Base-by-base conservation (phyloP, 768 basidiomycete genomes). In the Cystofilobasidium bisporidii region DNA sequence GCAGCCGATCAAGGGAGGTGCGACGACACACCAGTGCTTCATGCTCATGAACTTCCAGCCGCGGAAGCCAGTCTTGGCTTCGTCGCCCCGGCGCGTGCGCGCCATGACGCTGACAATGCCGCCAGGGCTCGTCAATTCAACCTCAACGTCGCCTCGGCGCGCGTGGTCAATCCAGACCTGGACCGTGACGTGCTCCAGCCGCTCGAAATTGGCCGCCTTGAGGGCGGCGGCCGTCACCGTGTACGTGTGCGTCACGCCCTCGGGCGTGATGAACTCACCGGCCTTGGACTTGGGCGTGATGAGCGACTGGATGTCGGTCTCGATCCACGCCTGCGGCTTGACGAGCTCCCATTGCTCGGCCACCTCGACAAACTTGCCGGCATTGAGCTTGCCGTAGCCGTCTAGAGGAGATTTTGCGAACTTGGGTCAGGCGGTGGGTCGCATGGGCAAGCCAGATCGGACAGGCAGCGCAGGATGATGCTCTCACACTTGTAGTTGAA, bases 31-130 rank as follows among this genome's bases (percentile, higher is more conserved):
- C 94, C 96, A 99, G 74, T 99, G 96, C 77, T 99, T 99, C 65
- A 98, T 83, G 38, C 85, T 84, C 92, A 97, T 98, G 76, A 99
- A 99, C n/a, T 83, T 86, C 96, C 96, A 99, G 0, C 90, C 93
- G n/a, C 84, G 84, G 76, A 82, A 94, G 12, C 96, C 94, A 12
- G 80, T 81, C 6, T 73, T 76, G 22, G 82, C 85, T 43, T 75
- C 75, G 74, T 99, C 96, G 17, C 80, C 80, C 40, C 80, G 73
- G 70, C 96, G 83, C 65, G 80, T 81, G 24, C 85, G 84, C 26
- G 87, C 93, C 47, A 99, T 78, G 18, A 97, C 81, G 74, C 91
- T 96, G 75, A 79, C 86, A 70, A 98, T 81, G 15, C 91, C 91
- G 55, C 83, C 84, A 0, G 96, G 94, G 73, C 91, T 94, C 24